Evolutionary conservation across 345 rosid genomes (phyloP), one percentile per base, ranked within the genome.

Genomic region (Turnera subulata): DNA sequence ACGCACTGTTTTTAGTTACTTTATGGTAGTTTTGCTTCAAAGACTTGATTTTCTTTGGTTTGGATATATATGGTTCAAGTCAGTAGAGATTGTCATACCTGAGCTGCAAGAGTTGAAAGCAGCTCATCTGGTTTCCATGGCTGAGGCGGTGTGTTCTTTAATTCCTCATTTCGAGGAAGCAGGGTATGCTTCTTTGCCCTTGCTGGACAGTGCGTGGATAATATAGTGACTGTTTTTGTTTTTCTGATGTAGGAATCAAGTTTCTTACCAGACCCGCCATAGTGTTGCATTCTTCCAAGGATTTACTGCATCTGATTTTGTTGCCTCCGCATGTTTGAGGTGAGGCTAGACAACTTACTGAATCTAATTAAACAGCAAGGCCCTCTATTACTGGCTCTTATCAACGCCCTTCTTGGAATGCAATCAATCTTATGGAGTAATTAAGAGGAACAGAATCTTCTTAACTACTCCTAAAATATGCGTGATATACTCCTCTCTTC

Each of bases 71-170:
- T 56, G 50, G 49, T 73, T 56, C 40, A 52, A 89, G 97, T 75
- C 78, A 44, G 74, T 76, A 38, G 97, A 89, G 75, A 75, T 86
- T 58, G 95, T 83, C 53, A 70, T 90, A 72, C 97, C 97, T 42
- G 95, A 86, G 75, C 76, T 90, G 54, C 78, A 65, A 33, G 97
- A 90, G 77, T 84, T 86, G 97, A 81, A 85, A 47, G 73, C 69
- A 53, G 92, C 97, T 66, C 92, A 86, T 75, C 39, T 90, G 54
- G 75, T 86, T 45, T 81, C 92, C 8, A 84, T 89, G 46, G 97
- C 85, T 24, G 79, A 80, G 59, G 6, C 66, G 33, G 21, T 71
- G 22, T 33, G 58, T 50, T 72, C 73, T 35, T 50, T 84, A 53
- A 84, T 59, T 69, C 81, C 88, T 56, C 75, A 90, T 69, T 59